phyloP scores from a whole-genome alignment of 345 rosid genomes.

The Eucalyptus viminalis region DNA sequence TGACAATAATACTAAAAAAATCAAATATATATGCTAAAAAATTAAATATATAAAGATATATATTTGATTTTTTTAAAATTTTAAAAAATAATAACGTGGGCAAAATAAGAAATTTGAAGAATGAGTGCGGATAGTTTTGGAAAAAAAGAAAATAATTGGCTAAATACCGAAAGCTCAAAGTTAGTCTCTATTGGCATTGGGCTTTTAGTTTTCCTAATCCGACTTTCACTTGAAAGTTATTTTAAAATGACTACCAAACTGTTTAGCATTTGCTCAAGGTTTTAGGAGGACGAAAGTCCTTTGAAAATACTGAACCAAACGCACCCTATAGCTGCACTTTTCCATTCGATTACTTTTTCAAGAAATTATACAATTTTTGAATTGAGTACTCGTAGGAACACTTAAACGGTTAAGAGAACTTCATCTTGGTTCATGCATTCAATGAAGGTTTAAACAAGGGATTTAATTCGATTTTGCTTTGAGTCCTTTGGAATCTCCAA shows the following conservation, averaged over 20 bases:
- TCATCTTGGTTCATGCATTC: neutral
- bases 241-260: no score
- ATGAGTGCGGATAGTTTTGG: no score
- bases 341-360: neutral
- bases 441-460: neutral
- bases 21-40: no score
- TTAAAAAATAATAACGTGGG: no score
- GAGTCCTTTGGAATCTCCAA: neutral
- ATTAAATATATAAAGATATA: no score
- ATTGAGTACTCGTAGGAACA: neutral
- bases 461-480: neutral
- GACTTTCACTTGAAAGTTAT: no score
- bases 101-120: no score
- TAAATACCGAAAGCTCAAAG: accelerated
- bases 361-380: neutral
- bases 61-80: no score
- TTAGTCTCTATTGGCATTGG: accelerated
- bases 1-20: no score
- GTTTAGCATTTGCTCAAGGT: accelerated
- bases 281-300: no score
- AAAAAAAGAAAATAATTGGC: no score
- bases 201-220: accelerated
- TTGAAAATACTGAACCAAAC: accelerated
- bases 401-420: neutral
- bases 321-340: neutral